Base-by-base conservation (phyloP, 495 filamentous ascomycete species). In the Aspergillus diversus region DNA sequence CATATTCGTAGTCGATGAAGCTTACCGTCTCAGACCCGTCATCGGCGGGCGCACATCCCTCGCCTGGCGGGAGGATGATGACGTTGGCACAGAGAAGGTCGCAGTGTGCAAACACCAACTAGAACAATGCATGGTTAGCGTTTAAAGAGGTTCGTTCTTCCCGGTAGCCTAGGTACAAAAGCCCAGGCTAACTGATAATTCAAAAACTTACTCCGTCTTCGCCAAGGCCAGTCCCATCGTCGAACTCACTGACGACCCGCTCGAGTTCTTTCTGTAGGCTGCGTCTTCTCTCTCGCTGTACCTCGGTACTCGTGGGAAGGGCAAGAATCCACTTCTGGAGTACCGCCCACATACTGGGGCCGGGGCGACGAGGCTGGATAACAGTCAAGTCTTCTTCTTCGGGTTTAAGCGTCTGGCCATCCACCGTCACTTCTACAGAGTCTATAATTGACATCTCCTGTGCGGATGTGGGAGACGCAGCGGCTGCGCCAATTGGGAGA, bases 1-100 rank as follows among this genome's bases (percentile, higher is more conserved):
- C 92, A 72, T 95, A 96, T 77, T 99, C 95, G 78, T 98, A 99
- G 76, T 99, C 95, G 69, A 99, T 98, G 73, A 99, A 98, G 70
- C 86, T 87, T 51, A 98, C 92, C 59, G 79, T 68, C 63, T 82
- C 69, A 6, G 75, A 63, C 16, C 57, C 50, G 53, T 79, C 75
- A 47, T 73, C 72, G 33, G 77, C 59, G 21, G 21, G 21, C 46
- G 63, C 69, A 13, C 71, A 59, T 13, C 51, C 64, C 12, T 73
- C 66, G 15, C 77, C 66, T 5, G 74, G 70, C 31, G 90, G 90
- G n/a, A 87, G 78, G 53, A 97, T 84, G 64, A 99, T 97, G 58
- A 99, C 91, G 71, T 99, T 99, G 56, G 93, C 95, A 72, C 88
- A 91, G 8, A 99, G 84, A 15, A 99, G 84, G 76, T 99, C 95